Evolutionary conservation across 108 stramenopile species (phyloP).

Genomic region (Nitzschia sp.): DNA sequence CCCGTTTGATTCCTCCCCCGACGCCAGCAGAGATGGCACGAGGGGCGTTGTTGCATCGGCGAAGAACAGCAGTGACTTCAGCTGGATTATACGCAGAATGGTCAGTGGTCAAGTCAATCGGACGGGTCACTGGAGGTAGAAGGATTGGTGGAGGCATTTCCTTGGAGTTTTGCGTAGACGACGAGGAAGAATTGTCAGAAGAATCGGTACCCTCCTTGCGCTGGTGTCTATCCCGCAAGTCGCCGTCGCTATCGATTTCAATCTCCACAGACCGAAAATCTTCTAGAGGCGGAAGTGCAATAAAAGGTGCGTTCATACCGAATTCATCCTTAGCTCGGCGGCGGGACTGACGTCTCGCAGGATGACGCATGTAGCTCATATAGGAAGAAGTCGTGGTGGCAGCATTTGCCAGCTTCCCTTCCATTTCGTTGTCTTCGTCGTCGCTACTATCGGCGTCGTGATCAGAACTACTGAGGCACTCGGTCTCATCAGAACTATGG

Average conservation of each 20-base stretch:
- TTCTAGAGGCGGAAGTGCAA: slow-evolving; percentile 36
- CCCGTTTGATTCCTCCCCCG: slow-evolving; percentile 85
- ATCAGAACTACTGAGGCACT: slow-evolving; percentile 71
- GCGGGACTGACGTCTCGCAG: slow-evolving; percentile 30
- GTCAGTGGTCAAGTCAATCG: slow-evolving; percentile 85
- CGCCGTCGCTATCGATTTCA: slow-evolving; percentile 38
- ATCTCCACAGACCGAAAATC: slow-evolving; percentile 35
- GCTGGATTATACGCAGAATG: slow-evolving; percentile 86
- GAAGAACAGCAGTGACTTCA: slow-evolving; percentile 76
- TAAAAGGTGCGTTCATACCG: slow-evolving; percentile 30
- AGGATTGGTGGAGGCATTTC: slow-evolving; percentile 47
- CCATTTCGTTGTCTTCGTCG: slow-evolving; percentile 45
- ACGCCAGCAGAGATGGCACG: slow-evolving; percentile 72
- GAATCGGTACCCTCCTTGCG: slow-evolving; percentile 9
- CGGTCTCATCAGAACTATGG: slow-evolving; percentile 74
- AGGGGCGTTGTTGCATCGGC: slow-evolving; percentile 83
- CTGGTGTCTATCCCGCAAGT: slow-evolving; percentile 3
- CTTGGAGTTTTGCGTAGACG: slow-evolving; percentile 39
- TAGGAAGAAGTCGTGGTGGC: slow-evolving; percentile 31
- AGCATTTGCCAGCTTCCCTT: slow-evolving; percentile 13
- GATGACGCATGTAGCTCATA: slow-evolving; percentile 36
- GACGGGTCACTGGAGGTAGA: slow-evolving; percentile 62
- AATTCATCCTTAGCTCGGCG: slow-evolving; percentile 28
- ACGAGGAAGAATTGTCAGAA: slow-evolving; percentile 41
- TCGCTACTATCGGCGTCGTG: slow-evolving; percentile 74